Evolutionary conservation across 1,139 yeast species (phyloP).

Genomic region (Meyerozyma smithsonii): DNA sequence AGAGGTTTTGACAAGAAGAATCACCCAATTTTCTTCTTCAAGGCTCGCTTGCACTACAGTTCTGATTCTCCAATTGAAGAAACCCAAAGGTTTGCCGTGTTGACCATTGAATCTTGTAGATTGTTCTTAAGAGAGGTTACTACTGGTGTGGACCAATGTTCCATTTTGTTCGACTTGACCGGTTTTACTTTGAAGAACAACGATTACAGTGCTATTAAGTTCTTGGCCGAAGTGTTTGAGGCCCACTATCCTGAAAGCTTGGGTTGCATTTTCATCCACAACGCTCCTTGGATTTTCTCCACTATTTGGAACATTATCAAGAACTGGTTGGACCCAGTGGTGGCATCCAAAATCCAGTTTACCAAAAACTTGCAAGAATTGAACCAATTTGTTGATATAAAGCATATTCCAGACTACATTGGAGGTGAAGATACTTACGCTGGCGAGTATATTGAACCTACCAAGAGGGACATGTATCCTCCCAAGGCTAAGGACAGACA

Average conservation of each 20-base stretch:
- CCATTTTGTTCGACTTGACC: conserved; percentile 42
- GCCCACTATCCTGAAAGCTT: conserved; percentile 48
- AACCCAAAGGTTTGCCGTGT: conserved; percentile 35
- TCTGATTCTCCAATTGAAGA: conserved; percentile 35
- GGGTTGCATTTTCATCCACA: conserved; percentile 36
- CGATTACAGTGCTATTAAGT: conserved; percentile 40
- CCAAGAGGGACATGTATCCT: conserved; percentile 24
- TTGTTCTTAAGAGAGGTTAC: conserved; percentile 32
- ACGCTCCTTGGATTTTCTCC: conserved; percentile 49
- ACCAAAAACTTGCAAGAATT: conserved; percentile 36
- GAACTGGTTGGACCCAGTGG: conserved; percentile 45
- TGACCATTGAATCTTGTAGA: conserved; percentile 38
- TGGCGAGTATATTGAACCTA: conserved; percentile 27
- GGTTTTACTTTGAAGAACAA: conserved; percentile 45
- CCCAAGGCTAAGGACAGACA: conserved; percentile 24
- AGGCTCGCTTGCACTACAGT: conserved; percentile 38
- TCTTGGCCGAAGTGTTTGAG: conserved; percentile 41
- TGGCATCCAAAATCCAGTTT: conserved; percentile 42
- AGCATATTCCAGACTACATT: conserved; percentile 33
- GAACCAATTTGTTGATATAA: conserved; percentile 26
- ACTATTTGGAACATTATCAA: conserved; percentile 45
- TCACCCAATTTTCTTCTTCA: conserved; percentile 37
- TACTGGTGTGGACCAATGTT: conserved; percentile 33
- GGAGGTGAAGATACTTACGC: conserved; percentile 35
- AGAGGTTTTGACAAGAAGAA: conserved; percentile 35